Evolutionary conservation across 1,284 basidiomycete species (phyloP), one percentile per base, ranked within the genome.

Genomic region (Cerioporus squamosus): DNA sequence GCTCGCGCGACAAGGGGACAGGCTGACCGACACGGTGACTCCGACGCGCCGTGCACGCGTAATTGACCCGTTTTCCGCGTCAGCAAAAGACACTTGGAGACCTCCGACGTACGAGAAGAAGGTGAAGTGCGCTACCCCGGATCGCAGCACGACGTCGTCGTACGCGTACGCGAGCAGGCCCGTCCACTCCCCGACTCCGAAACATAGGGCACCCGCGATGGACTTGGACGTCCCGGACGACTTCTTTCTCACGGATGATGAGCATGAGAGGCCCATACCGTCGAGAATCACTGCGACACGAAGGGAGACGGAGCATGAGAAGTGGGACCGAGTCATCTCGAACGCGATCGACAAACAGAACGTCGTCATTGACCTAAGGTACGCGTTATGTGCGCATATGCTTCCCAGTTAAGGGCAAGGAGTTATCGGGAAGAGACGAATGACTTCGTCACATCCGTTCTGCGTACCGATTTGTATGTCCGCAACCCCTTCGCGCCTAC

Each of bases 81-180:
- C 66, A 8, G 66, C 68, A 9, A 65, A 63, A 22, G 42, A 50
- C 1, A 29, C 55, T 15, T 69, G 68, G 68, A 53, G 44, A 24
- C 66, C 64, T 1, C 68, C 64, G 8, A 60, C 43, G 7, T 55
- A 66, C 31, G 66, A 68, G 57, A 66, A 62, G 63, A 66, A 64
- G 44, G 29, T 42, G 0, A 44, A 40, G 24, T 51, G 66, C 40
- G 55, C 59, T n/a, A 15, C 62, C 5, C 36, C 23, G 4, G 61
- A 60, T 1, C 57, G 56, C 45, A 62, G 62, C 53, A 54, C 58
- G n/a, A 53, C 60, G 4, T 52, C 59, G 26, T 59, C 62, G 1
- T 18, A 39, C 43, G n/a, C 43, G 10, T 61, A 57, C 20, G 47
- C 43, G 2, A 36, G 29, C 10, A 39, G 22, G 33, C 20, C 33